Evolutionary conservation across 495 filamentous ascomycete species (phyloP), one percentile per base, ranked within the genome.

Genomic region (Penicillium bialowiezense): DNA sequence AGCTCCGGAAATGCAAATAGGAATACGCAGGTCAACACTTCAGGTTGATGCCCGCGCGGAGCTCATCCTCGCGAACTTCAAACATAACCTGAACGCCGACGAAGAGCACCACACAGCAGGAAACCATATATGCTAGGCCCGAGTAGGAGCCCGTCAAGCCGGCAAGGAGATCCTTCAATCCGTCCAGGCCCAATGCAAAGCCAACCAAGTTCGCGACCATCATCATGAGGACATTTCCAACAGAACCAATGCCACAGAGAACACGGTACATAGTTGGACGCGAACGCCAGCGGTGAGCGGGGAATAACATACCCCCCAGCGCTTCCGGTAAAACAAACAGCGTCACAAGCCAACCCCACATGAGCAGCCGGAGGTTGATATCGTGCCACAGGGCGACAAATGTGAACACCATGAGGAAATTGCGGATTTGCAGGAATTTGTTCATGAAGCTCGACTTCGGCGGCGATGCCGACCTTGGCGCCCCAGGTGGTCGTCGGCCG

Each of bases 351-450:
- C 93, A 99, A 12, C 93, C 90, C 93, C 93, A 99, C 60, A 93
- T 85, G 12, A 99, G 79, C 19, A 99, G 78, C 36, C 85, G 82
- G n/a, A 97, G 79, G 59, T 91, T 84, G 64, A 99, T 95, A 58
- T 99, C 93, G 66, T 99, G 93, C 93, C 93, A 99, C 32, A 99
- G 74, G 5, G 95, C 93, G 23, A 99, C 93, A 54, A 99, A 99
- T 2, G 90, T 96, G 63, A 99, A 99, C 2, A 96, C 87, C n/a
- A 83, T 70, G 9, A 91, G 71, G 59, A 88, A 89, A 41, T 92
- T 96, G 28, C 84, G 63, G 31, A 85, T 68, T 3, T 63, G 64
- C 36, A 62, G 62, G 39, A 62, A 60, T 39, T 67, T 69, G 49
- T 49, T 49, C 50, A 45, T 51, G 26, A 71, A 19, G 8, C 56